A percentile compares a stretch with the other conserved stretches of the same genome.
Evolutionary conservation across 495 filamentous ascomycete genomes (phyloP).

Genomic region (Usnea hakonensis): DNA sequence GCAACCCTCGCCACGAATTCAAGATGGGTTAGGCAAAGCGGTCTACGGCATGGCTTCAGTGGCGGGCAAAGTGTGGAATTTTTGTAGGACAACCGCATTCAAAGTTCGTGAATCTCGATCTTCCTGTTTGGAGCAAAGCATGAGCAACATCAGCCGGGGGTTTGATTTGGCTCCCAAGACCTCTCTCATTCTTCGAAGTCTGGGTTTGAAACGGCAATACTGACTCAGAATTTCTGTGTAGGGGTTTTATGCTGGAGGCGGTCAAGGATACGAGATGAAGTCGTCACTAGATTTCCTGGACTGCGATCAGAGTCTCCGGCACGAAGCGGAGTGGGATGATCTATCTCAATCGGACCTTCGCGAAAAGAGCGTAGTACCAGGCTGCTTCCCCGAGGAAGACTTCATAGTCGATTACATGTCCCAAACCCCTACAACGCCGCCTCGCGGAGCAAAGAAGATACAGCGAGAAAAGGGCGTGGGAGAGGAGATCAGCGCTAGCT

Average conservation of each 20-base stretch:
- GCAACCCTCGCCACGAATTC: not conserved
- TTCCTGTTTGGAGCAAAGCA: not conserved
- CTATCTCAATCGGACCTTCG: not conserved
- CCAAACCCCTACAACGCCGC: slow-evolving; percentile 28
- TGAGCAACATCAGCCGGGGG: not conserved
- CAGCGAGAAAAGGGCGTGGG: slow-evolving; percentile 39
- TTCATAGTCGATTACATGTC: slow-evolving; percentile 31
- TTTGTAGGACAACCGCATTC: slow-evolving; percentile 68
- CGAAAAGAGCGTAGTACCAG: slow-evolving; percentile 30
- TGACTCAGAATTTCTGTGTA: not conserved
- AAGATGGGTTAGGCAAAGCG: slow-evolving; percentile 38
- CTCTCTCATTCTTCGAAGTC: not conserved
- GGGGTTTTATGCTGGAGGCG: slow-evolving; percentile 77
- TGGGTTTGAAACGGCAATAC: not conserved
- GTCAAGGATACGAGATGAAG: slow-evolving; percentile 54
- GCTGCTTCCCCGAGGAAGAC: slow-evolving; percentile 37
- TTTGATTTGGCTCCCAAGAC: not conserved
- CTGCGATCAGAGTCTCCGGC: slow-evolving; percentile 27
- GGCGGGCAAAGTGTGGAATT: slow-evolving; percentile 69
- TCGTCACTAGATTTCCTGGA: slow-evolving; percentile 17
- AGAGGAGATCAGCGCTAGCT: slow-evolving; percentile 56
- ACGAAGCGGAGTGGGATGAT: slow-evolving; percentile 26
- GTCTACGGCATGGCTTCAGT: slow-evolving; percentile 50
- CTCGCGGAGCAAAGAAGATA: slow-evolving; percentile 22
- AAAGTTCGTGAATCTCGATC: slow-evolving; percentile 29